Evolutionary conservation across 108 stramenopile genomes (phyloP), one percentile per base, ranked within the genome.

Genomic region (Bacterosira constricta): DNA sequence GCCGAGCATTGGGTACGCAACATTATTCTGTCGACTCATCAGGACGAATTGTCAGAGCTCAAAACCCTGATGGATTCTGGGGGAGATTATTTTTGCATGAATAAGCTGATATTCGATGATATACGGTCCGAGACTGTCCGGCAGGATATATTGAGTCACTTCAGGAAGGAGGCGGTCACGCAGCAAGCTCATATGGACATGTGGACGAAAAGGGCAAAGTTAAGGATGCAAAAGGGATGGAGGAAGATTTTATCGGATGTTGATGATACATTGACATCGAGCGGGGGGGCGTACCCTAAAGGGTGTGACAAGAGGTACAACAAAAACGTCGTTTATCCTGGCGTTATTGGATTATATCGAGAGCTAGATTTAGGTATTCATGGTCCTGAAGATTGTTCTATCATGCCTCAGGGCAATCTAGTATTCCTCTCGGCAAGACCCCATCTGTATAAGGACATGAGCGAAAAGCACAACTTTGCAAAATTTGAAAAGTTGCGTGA

Each of bases 391-490:
- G 96, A 94, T 50, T 92, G 92, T 65, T 97, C 95, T 89, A 90
- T 83, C 38, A 81, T 88, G n/a, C 80, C 85, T 62, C 58, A 78
- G 0, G 85, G 89, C 4, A 98, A 99, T 83, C 87, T 99, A 13
- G 98, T 96, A 12, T 99, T 99, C 70, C 80, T 99, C 4, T 96
- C 96, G 7, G 99, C 99, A 36, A 80, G 99, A 38, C 98, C 99
- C 8, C 99, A 99, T 82, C 82, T 99, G 51, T 99, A 98, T 86
- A 97, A 97, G 71, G 98, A 98, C 73, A 75, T 97, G 51, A 92
- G 91, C 15, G 97, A 98, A 59, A 89, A 91, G 57, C 71, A 82
- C 1, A 96, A 93, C 60, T 96, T 93, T 83, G 87, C 83, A 36
- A 98, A 98, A 58, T 98, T 99, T 75, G 87, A 93, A 71, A 94